phyloP scores from a whole-genome alignment of 2,329 filamentous ascomycete species.

The Stenocarpella maydis region DNA sequence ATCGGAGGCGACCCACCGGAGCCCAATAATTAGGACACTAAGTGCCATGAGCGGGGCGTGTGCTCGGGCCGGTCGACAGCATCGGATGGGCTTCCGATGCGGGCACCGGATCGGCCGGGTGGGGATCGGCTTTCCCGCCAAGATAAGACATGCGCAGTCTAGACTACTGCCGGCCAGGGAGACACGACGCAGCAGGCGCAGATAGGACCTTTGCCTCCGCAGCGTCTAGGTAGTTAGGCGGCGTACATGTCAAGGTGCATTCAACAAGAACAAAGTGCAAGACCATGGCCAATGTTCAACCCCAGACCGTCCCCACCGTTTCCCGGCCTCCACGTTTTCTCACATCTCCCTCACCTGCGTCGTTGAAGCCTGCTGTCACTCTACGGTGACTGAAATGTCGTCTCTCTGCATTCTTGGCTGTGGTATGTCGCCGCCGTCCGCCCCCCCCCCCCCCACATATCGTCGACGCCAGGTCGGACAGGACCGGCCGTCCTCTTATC shows the following conservation, averaged over 20 bases:
- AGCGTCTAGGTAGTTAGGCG: neutral
- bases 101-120: neutral
- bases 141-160: neutral
- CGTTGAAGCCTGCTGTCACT: neutral
- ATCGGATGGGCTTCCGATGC: conserved; percentile 9
- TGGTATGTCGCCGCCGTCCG: conserved; percentile 24
- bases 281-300: neutral
- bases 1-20: too few species aligned
- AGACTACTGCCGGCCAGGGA: neutral
- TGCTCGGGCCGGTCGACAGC: neutral
- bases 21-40: too few species aligned
- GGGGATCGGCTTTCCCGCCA: neutral
- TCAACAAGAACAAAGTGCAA: neutral
- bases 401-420: conserved; percentile 36
- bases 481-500: neutral
- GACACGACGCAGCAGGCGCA: neutral
- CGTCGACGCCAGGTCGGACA: neutral
- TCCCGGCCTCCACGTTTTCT: neutral
- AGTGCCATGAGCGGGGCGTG: neutral
- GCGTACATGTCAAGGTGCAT: neutral
- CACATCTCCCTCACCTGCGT: neutral
- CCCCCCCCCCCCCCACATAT: too few species aligned
- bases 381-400: neutral
- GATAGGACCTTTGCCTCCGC: neutral
- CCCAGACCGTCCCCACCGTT: neutral